A percentile compares a stretch with the other conserved stretches of the same genome.
phyloP scores from a whole-genome alignment of 208 protist genomes.

The Leishmania tropica region DNA sequence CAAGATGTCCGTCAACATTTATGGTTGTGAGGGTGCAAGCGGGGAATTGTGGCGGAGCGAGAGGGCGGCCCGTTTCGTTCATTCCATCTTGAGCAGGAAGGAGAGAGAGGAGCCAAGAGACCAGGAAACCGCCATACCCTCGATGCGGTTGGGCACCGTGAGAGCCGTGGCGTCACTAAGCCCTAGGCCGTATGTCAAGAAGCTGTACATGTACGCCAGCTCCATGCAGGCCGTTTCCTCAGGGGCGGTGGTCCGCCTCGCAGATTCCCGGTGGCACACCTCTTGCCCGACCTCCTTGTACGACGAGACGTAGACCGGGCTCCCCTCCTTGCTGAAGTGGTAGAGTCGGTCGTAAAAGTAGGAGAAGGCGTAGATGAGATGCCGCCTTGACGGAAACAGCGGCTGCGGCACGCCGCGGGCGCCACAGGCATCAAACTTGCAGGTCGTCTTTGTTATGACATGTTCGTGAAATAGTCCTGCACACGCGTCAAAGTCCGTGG shows the following conservation, averaged over 20 bases:
- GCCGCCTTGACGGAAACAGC: slow-evolving; percentile 1
- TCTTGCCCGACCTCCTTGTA: slow-evolving; percentile 35
- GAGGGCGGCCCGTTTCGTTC: background rate
- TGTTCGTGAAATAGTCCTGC: slow-evolving; percentile 18
- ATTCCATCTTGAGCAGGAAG: slow-evolving; percentile 31
- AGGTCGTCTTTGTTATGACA: slow-evolving; percentile 27
- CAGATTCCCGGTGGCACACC: slow-evolving; percentile 21
- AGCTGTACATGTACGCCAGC: slow-evolving; percentile 74
- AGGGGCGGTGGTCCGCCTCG: background rate
- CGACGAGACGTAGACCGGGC: slow-evolving; percentile 21
- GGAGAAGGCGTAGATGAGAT: slow-evolving; percentile 62
- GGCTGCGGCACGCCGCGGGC: slow-evolving; percentile 65
- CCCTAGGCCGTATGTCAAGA: slow-evolving; percentile 53
- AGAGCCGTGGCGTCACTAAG: slow-evolving; percentile 48
- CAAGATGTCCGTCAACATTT: too few relatives aligned
- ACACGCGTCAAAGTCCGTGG: slow-evolving; percentile 36
- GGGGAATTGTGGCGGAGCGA: background rate
- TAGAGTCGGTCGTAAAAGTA: slow-evolving; percentile 75
- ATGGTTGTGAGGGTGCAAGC: background rate
- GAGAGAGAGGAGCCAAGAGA: slow-evolving; percentile 76
- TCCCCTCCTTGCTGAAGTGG: slow-evolving; percentile 8
- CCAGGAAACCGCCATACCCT: slow-evolving; percentile 69
- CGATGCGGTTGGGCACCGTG: slow-evolving; percentile 59
- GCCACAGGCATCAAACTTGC: slow-evolving; percentile 43
- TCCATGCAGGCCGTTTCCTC: slow-evolving; percentile 67